A percentile compares a stretch with the other conserved stretches of the same genome.
phyloP scores from a whole-genome alignment of 2,329 filamentous ascomycete species.

The Fusarium decemcellulare region DNA sequence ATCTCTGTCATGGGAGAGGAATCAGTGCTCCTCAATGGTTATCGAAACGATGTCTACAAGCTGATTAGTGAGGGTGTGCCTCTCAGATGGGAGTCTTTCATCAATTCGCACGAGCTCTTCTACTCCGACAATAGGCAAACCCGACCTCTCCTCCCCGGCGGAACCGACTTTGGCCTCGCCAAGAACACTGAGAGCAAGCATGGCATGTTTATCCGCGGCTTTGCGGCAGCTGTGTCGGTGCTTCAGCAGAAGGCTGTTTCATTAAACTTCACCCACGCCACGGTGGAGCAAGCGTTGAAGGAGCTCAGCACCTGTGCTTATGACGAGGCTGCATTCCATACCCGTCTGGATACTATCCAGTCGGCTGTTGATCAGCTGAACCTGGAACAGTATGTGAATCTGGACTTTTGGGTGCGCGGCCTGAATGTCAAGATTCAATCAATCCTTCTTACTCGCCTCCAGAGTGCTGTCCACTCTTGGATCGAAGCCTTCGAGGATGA shows the following conservation, averaged over 20 bases:
- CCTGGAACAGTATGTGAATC: conserved; percentile 94
- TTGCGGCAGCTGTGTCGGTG: conserved; percentile 87
- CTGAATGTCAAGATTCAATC: conserved; percentile 89
- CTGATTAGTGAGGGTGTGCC: conserved; percentile 90
- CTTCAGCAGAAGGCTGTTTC: conserved; percentile 90
- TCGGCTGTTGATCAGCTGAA: conserved; percentile 96
- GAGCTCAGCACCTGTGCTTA: conserved; percentile 91
- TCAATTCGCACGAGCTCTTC: conserved; percentile 93
- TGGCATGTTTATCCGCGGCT: conserved; percentile 95
- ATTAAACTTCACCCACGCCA: conserved; percentile 84
- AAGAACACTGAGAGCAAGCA: conserved; percentile 88
- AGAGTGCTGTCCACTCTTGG: conserved; percentile 88
- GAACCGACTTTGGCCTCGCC: conserved; percentile 58
- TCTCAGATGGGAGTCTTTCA: conserved; percentile 96
- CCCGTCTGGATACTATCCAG: conserved; percentile 88
- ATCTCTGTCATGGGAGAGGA: conserved; percentile 91
- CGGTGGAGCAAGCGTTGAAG: conserved; percentile 82
- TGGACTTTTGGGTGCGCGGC: conserved; percentile 89
- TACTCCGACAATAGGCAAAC: conserved; percentile 66
- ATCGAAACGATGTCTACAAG: conserved; percentile 89
- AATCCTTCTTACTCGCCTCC: conserved; percentile 85
- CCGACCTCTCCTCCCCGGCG: conserved; percentile 59
- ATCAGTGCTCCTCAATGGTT: conserved; percentile 88
- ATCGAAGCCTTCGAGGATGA: conserved; percentile 85
- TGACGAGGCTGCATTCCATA: conserved; percentile 82